Evolutionary conservation across 2,329 filamentous ascomycete species (phyloP), one percentile per base, ranked within the genome.

Genomic region (Exophiala viscosa): DNA sequence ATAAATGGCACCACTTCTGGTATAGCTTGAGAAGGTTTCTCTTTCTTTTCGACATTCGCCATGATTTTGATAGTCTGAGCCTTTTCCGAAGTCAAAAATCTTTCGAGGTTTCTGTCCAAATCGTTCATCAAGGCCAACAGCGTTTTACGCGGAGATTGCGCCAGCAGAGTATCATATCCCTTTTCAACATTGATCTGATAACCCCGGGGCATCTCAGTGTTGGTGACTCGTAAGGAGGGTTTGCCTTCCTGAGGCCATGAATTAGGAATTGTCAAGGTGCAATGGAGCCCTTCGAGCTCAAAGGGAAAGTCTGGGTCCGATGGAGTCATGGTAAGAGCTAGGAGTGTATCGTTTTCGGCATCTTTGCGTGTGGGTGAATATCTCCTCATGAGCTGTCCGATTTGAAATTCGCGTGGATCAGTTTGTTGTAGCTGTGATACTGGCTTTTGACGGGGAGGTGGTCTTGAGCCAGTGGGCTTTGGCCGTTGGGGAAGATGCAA

Each of bases 251-350:
- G 69, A 14, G 87, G 88, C 67, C 88, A 92, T 14, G 69, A 69
- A 8, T 65, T 66, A 1, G 88, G 88, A 15, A 93, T 76, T 45
- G 74, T 77, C 34, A 93, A 71, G 39, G 82, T 75, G 66, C 87
- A 91, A 36, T 87, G 77, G 31, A 93, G 73, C 35, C 77, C 72
- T 33, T 79, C 74, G 64, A 92, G 74, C 56, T 90, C 86, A 67
- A 88, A 92, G 1, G 88, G 86, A 63, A 93, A 92, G 64, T 93
- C 88, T 0, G 88, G 88, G 65, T 93, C 88, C 5, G 88, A 90
- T 4, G 88, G 88, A 10, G 71, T 72, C 56, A 93, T 71, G 46
- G 76, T 81, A 68, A 92, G 88, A 8, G 74, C 70, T 35, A 91
- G 69, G 13, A 79, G 76, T 0, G 80, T 82, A 2, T 75, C 75